These are phyloP conservation scores for Diaporthe sp. DNA, from an alignment of 2,329 filamentous ascomycete species.

Conservation along the genomic window DNA sequence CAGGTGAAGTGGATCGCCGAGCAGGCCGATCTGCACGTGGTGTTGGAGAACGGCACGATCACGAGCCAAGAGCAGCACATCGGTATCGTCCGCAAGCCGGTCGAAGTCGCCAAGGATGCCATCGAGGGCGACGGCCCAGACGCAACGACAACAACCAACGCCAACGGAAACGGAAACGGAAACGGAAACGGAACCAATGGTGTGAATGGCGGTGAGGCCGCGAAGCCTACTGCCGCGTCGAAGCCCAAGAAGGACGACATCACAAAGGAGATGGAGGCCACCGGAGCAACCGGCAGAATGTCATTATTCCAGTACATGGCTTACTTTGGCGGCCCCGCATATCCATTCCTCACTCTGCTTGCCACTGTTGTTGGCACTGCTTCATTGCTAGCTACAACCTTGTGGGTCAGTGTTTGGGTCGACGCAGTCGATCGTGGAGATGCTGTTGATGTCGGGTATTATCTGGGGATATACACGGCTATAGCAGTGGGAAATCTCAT, in stretches of 20 bases:
- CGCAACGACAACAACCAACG: constrained; percentile 28
- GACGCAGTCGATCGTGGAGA: constrained; percentile 58
- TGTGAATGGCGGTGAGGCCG: constrained; percentile 40
- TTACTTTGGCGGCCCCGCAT: constrained; percentile 59
- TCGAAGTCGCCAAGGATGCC: constrained; percentile 52
- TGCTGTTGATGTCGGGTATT: constrained; percentile 58
- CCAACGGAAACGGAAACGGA: constrained; percentile 35
- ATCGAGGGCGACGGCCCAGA: constrained; percentile 41
- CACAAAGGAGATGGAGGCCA: constrained; percentile 58
- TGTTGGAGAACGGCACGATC: constrained; percentile 58
- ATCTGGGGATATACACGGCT: constrained; percentile 62
- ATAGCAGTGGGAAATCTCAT: constrained; percentile 56
- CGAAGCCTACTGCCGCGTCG: constrained; percentile 49
- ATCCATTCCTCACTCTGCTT: constrained; percentile 52
- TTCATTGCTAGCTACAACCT: constrained; percentile 53
- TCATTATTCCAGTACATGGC: constrained; percentile 59
- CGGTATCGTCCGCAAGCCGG: constrained; percentile 55
- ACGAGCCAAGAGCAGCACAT: constrained; percentile 55
- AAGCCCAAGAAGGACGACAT: constrained; percentile 54
- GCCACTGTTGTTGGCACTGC: constrained; percentile 54
- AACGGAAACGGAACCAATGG: constrained; percentile 38
- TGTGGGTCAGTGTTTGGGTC: constrained; percentile 65
- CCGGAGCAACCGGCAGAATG: constrained; percentile 56
- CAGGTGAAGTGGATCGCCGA: constrained; percentile 64
- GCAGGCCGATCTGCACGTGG: constrained; percentile 59